Base-by-base conservation (phyloP, 1,284 basidiomycete species). In the Melampsora americana region DNA sequence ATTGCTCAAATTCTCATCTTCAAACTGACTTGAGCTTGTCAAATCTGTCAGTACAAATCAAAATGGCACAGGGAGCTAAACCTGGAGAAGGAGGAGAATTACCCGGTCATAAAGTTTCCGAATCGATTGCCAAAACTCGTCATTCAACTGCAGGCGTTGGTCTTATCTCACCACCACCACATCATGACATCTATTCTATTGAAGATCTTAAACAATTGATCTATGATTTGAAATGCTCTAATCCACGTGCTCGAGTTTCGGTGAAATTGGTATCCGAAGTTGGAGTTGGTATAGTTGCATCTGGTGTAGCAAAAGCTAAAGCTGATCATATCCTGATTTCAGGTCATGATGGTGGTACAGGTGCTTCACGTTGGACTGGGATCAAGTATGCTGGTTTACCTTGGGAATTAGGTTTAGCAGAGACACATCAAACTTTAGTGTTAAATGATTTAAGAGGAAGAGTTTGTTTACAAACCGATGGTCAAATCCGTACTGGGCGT, bases 61-160 rank as follows among this genome's bases (percentile, higher is more conserved):
- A 97, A 86, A 96, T 96, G 94, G 94, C 94, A 12, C 94, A 97
- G 83, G 94, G 94, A 68, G 94, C 94, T 30, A 97, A 97, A 85
- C 94, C 94, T 26, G 94, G 94, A 50, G 94, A 97, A 84, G 94
- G 94, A 80, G 94, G 94, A 83, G 94, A 96, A 84, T 87, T 97
- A 77, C 94, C 94, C 2, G 94, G 93, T 61, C 92, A 96, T 86
- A 97, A 97, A 83, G 94, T 97, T 32, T 95, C 93, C 18, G 86
- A 84, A 42, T 92, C 92, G 44, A 97, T 97, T 82, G 94, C 93
- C 79, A 90, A 93, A 79, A 97, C 94, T 69, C 92, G 94, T 80
- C 94, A 96, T 85, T 96, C 94, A 32, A 96, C 94, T 44, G 90
- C 94, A 59, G 94, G 94, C 78, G 94, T 97, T 79, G 94, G 94